Conservation (phyloP, 208 protist genomes). For the Spironucleus salmonicida region DNA sequence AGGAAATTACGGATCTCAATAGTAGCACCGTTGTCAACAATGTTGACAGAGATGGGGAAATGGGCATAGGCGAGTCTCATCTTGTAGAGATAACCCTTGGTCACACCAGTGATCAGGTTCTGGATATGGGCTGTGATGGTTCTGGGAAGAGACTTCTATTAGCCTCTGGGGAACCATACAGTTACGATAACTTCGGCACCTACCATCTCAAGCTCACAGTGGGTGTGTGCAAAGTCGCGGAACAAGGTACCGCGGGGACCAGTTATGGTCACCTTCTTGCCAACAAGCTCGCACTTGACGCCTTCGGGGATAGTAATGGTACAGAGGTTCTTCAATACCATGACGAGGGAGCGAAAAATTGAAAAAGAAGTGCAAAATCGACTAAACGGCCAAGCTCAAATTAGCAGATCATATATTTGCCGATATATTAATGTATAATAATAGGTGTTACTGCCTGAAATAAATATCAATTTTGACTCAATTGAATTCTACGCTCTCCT, state of each 20-base stretch:
- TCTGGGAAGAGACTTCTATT: conserved; percentile 74
- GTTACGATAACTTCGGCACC: conserved; percentile 57
- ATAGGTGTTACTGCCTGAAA: too few relatives aligned
- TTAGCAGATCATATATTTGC: too few relatives aligned
- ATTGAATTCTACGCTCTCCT: too few relatives aligned
- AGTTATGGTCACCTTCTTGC: conserved; percentile 67
- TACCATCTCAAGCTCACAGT: conserved; percentile 63
- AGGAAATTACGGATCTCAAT: conserved; percentile 98
- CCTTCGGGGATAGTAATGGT: conserved; percentile 18
- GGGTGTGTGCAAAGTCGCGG: conserved; percentile 69
- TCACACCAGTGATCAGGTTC: conserved; percentile 97
- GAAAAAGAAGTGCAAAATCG: too few relatives aligned
- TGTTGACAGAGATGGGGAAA: conserved; percentile 91
- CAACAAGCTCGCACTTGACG: conserved; percentile 59
- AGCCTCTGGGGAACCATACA: conserved; percentile 79
- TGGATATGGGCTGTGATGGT: conserved; percentile 76
- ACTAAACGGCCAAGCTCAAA: too few relatives aligned
- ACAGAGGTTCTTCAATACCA: neutral
- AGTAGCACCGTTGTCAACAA: conserved; percentile 57
- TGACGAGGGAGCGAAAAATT: too few relatives aligned
- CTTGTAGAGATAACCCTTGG: conserved; percentile 92
- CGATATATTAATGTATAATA: too few relatives aligned
- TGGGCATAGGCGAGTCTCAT: conserved; percentile 94
- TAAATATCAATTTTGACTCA: too few relatives aligned
- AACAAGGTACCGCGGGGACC: conserved; percentile 78